These are phyloP conservation scores for Trichoderma sp. DNA, from an alignment of 2,329 filamentous ascomycete species.

Conservation along the genomic window DNA sequence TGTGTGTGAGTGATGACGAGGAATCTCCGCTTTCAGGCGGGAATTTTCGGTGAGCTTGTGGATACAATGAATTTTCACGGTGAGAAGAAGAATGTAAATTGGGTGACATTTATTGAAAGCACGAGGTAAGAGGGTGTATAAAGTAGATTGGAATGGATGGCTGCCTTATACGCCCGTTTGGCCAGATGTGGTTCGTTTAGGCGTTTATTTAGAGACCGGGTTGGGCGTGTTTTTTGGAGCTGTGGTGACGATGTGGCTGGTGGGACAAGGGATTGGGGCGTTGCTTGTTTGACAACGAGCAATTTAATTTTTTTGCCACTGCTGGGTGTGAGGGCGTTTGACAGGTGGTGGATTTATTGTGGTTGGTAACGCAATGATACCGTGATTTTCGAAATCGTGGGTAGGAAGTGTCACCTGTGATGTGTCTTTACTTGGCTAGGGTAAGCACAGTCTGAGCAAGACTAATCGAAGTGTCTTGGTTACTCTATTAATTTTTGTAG, in stretches of 20 bases:
- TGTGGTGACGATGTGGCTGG: not conserved
- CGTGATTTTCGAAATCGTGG: not conserved
- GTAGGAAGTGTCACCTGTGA: not conserved
- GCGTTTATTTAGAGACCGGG: not conserved
- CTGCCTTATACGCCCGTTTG: not conserved
- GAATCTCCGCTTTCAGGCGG: not conserved
- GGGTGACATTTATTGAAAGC: not conserved
- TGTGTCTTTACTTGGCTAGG: not conserved
- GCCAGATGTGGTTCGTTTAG: constrained; percentile 5
- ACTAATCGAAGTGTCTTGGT: not conserved
- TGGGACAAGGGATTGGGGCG: not conserved
- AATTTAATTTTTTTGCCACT: not conserved
- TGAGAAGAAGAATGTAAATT: not conserved
- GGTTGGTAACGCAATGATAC: not conserved
- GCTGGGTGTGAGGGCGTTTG: not conserved
- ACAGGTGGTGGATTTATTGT: not conserved
- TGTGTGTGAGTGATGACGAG: not conserved
- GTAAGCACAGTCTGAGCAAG: not conserved
- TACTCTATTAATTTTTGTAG: too few species aligned
- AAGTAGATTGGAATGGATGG: not conserved
- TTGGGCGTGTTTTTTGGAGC: not conserved
- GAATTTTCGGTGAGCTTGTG: not conserved
- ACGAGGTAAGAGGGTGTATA: not conserved
- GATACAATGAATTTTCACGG: not conserved
- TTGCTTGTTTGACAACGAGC: not conserved